phyloP scores from a whole-genome alignment of 2,329 filamentous ascomycete species.

The Cladosporium halotolerans region DNA sequence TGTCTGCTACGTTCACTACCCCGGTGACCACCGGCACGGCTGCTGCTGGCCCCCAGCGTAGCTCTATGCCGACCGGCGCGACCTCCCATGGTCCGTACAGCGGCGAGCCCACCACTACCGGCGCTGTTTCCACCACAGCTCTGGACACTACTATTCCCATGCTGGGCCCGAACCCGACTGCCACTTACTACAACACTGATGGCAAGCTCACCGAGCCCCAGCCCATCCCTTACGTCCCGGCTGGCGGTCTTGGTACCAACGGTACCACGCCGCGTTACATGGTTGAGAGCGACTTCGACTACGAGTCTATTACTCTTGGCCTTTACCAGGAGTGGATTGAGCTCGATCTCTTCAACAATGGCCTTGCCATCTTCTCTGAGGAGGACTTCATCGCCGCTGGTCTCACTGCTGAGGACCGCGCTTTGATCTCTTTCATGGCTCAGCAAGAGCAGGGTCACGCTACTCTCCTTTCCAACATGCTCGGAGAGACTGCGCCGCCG shows the following conservation, averaged over 20 bases:
- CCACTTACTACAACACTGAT: constrained; percentile 65
- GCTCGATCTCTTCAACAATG: constrained; percentile 74
- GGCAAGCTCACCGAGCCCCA: constrained; percentile 61
- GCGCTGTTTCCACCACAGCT: constrained; percentile 56
- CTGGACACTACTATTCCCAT: constrained; percentile 53
- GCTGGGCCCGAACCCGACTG: constrained; percentile 53
- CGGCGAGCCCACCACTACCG: constrained; percentile 62
- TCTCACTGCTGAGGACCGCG: constrained; percentile 62
- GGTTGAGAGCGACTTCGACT: constrained; percentile 76
- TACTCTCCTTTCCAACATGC: constrained; percentile 69
- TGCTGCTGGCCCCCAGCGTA: constrained; percentile 40
- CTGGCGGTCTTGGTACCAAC: constrained; percentile 68
- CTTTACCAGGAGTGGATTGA: constrained; percentile 83
- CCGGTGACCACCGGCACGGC: constrained; percentile 26
- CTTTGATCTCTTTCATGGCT: constrained; percentile 68
- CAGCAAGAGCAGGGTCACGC: constrained; percentile 73
- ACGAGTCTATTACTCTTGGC: constrained; percentile 66
- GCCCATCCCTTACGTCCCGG: constrained; percentile 66
- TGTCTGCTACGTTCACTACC: constrained; percentile 32
- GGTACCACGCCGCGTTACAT: constrained; percentile 70
- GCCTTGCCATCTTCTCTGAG: constrained; percentile 61
- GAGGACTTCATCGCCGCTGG: constrained; percentile 65
- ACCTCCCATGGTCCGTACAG: constrained; percentile 64
- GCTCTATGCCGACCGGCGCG: constrained; percentile 48
- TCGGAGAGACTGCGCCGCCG: constrained; percentile 61